Percentiles rank a stretch among this genome's conserved stretches.
Conservation (phyloP, 2,329 filamentous ascomycete genomes). For the Botrytis cinerea region DNA sequence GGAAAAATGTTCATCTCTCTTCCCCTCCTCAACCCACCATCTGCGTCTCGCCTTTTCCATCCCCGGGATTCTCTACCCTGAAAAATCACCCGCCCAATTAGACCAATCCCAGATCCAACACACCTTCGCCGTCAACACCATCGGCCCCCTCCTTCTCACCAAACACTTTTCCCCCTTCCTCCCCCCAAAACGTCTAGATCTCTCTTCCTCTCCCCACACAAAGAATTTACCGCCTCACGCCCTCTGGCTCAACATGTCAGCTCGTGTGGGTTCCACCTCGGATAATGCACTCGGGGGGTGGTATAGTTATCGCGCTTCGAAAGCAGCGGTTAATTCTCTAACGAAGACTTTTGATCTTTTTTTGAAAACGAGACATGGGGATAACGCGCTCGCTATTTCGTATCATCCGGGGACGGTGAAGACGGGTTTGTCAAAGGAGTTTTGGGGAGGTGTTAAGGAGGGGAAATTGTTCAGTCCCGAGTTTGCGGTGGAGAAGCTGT, state of each 20-base stretch:
- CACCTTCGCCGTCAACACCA: conserved; percentile 71
- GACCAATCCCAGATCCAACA: conserved; percentile 60
- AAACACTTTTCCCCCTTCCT: conserved; percentile 74
- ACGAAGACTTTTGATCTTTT: conserved; percentile 72
- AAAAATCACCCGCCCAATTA: conserved; percentile 69
- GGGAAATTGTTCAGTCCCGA: conserved; percentile 66
- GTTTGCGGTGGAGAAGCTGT: conserved; percentile 64
- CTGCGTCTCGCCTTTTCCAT: conserved; percentile 70
- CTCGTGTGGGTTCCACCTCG: conserved; percentile 71
- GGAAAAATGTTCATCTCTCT: conserved; percentile 51
- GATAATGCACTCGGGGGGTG: conserved; percentile 77
- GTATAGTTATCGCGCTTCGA: conserved; percentile 79
- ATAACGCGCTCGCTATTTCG: conserved; percentile 65
- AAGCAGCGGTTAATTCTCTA: conserved; percentile 71
- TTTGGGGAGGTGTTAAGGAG: conserved; percentile 65
- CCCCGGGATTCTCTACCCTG: conserved; percentile 71
- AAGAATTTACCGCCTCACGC: conserved; percentile 53
- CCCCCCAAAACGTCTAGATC: conserved; percentile 55
- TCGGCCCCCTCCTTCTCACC: conserved; percentile 73
- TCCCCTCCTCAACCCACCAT: conserved; percentile 54
- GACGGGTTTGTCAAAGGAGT: conserved; percentile 71
- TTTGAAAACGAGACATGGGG: conserved; percentile 56
- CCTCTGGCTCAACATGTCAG: conserved; percentile 74
- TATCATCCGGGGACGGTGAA: conserved; percentile 82
- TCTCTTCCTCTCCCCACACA: conserved; percentile 35